phyloP scores from a whole-genome alignment of 495 filamentous ascomycete species.

The Choiromyces venosus region DNA sequence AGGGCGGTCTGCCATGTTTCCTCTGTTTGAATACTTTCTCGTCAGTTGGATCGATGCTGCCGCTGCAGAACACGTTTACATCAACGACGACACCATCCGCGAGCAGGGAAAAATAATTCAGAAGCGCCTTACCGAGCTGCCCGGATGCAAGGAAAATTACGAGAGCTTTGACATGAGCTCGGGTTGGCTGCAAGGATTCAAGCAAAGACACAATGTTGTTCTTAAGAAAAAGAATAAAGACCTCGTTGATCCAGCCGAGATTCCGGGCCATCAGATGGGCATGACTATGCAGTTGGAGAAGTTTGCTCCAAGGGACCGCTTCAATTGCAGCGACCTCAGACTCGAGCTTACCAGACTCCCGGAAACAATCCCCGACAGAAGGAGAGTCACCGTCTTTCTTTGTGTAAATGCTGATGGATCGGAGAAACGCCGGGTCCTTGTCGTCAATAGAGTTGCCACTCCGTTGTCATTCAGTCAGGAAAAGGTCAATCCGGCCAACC shows the following conservation, averaged over 20 bases:
- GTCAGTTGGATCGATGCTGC: constrained; percentile 36
- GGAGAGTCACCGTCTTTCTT: constrained; percentile 27
- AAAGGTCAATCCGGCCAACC: constrained; percentile 32
- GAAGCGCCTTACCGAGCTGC: constrained; percentile 19
- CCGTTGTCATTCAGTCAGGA: constrained; percentile 25
- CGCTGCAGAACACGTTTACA: constrained; percentile 24
- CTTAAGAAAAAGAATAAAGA: constrained; percentile 33
- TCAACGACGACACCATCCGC: constrained; percentile 30
- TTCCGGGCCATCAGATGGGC: constrained; percentile 22
- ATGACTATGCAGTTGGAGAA: constrained; percentile 25
- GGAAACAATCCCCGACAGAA: constrained; percentile 20
- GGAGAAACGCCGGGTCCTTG: constrained; percentile 30
- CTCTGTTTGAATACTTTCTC: constrained; percentile 33
- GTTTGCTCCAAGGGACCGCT: constrained; percentile 27
- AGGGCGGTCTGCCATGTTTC: constrained; percentile 30
- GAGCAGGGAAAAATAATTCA: constrained; percentile 30
- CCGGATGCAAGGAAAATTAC: constrained; percentile 31
- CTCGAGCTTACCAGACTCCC: constrained; percentile 28
- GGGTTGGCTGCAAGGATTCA: constrained; percentile 35
- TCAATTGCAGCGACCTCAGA: constrained; percentile 31
- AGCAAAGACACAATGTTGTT: constrained; percentile 34
- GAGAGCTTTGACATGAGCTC: constrained; percentile 35
- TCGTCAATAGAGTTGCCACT: constrained; percentile 29
- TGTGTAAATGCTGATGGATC: constrained; percentile 34
- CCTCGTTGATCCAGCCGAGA: constrained; percentile 19